Conservation (phyloP, 192 early-diverging fungal genomes). For the Backusella sp. region DNA sequence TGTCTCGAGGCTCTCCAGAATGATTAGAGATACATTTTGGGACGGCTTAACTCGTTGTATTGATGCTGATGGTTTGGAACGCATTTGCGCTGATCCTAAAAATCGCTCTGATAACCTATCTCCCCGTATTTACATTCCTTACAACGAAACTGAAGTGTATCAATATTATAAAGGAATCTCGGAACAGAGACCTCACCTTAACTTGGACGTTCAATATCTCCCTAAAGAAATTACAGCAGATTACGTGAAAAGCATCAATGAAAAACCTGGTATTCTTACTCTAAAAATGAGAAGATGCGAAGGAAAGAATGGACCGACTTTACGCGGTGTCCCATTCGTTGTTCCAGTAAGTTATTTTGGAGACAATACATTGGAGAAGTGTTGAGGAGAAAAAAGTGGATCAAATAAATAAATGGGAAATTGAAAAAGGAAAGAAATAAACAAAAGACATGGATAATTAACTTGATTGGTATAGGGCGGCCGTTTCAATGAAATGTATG, state of each 20-base stretch:
- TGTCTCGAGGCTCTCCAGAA: slow-evolving; percentile 81
- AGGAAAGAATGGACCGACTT: slow-evolving; percentile 44
- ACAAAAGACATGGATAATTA: too few relatives aligned
- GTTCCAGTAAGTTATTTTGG: slow-evolving; percentile 56
- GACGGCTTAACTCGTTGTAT: slow-evolving; percentile 90
- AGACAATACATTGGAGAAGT: too few relatives aligned
- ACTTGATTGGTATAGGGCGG: slow-evolving; percentile 56
- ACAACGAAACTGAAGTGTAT: slow-evolving; percentile 68
- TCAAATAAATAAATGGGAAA: too few relatives aligned
- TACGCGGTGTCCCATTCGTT: slow-evolving; percentile 88
- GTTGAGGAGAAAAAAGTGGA: too few relatives aligned
- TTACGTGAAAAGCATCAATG: slow-evolving; percentile 92
- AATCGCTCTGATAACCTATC: slow-evolving; percentile 71
- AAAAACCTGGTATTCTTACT: slow-evolving; percentile 86
- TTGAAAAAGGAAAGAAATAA: too few relatives aligned
- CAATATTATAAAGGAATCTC: slow-evolving; percentile 81
- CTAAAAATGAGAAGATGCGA: slow-evolving; percentile 63
- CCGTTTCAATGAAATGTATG: slow-evolving; percentile 99
- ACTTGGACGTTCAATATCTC: slow-evolving; percentile 76
- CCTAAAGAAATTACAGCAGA: slow-evolving; percentile 84
- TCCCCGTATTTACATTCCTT: slow-evolving; percentile 94
- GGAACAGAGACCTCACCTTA: slow-evolving; percentile 60
- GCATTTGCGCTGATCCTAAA: slow-evolving; percentile 91
- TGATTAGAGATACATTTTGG: slow-evolving; percentile 95
- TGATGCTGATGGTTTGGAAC: slow-evolving; percentile 82